Evolutionary conservation across 2,329 filamentous ascomycete genomes (phyloP).

Genomic region (Fusarium sp.): DNA sequence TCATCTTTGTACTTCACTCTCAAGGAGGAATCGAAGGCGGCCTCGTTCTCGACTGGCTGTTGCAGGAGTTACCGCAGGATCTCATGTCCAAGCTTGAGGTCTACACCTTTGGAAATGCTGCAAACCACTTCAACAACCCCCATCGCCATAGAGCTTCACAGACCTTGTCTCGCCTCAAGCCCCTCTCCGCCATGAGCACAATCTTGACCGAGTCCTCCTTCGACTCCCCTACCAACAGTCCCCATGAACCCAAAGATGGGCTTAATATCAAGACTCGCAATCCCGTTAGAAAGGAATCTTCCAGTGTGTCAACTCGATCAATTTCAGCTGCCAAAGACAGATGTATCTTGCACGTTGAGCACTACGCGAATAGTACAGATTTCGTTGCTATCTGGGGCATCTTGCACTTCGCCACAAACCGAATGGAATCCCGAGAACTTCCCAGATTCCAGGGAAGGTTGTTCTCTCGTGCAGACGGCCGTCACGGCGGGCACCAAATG

Average conservation of each 20-base stretch:
- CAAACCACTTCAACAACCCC: slow-evolving; percentile 87
- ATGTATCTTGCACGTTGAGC: slow-evolving; percentile 79
- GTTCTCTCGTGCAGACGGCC: slow-evolving; percentile 65
- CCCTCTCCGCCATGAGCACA: slow-evolving; percentile 52
- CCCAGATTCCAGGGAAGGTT: slow-evolving; percentile 73
- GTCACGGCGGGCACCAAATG: slow-evolving; percentile 68
- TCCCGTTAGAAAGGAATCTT: slow-evolving; percentile 42
- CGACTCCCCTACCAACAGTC: slow-evolving; percentile 40
- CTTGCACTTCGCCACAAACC: slow-evolving; percentile 72
- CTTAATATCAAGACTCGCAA: slow-evolving; percentile 27
- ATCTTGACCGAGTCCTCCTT: slow-evolving; percentile 55
- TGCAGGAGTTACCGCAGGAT: slow-evolving; percentile 77
- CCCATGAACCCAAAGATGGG: slow-evolving; percentile 39
- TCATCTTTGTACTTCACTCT: slow-evolving; percentile 81
- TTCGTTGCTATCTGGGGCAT: slow-evolving; percentile 82
- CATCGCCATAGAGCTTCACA: slow-evolving; percentile 65
- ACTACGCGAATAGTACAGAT: slow-evolving; percentile 81
- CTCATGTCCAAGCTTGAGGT: slow-evolving; percentile 78
- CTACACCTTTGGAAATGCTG: slow-evolving; percentile 82
- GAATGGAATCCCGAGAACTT: slow-evolving; percentile 58
- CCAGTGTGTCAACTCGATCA: slow-evolving; percentile 53
- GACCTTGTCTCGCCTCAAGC: slow-evolving; percentile 51
- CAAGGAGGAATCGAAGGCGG: slow-evolving; percentile 83
- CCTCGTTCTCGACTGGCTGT: slow-evolving; percentile 80
- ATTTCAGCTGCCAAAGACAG: slow-evolving; percentile 58